phyloP scores from a whole-genome alignment of 2,329 filamentous ascomycete species.

The Monilinia polystroma region DNA sequence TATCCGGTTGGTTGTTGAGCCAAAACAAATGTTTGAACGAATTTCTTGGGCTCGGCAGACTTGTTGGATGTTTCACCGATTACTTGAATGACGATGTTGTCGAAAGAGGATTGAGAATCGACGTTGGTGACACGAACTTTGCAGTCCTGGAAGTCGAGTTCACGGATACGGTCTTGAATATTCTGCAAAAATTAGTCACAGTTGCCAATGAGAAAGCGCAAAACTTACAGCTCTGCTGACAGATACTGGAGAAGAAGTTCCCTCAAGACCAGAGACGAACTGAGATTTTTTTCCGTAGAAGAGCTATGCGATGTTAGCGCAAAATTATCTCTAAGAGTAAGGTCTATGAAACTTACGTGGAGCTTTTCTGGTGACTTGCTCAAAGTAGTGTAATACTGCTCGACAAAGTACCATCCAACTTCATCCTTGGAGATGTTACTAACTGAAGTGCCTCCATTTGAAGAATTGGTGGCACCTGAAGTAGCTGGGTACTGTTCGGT shows the following conservation, averaged over 20 bases:
- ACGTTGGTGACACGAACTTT: constrained; percentile 98
- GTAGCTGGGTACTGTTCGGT: constrained; percentile 41
- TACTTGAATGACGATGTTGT: constrained; percentile 95
- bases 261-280: constrained; percentile 89
- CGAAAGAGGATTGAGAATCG: constrained; percentile 87
- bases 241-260: constrained; percentile 81
- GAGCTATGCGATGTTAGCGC: constrained; percentile 51
- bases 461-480: constrained; percentile 36
- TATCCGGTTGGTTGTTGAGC: constrained; percentile 95
- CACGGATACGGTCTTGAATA: constrained; percentile 92
- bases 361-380: constrained; percentile 94
- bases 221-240: constrained; percentile 78
- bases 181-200: constrained; percentile 52
- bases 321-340: background rate
- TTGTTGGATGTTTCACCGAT: constrained; percentile 98
- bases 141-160: constrained; percentile 92
- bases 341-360: constrained; percentile 55
- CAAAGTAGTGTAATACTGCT: constrained; percentile 98
- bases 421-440: constrained; percentile 74
- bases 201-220: background rate
- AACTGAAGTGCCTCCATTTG: constrained; percentile 43
- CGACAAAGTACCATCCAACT: constrained; percentile 98
- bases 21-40: constrained; percentile 96
- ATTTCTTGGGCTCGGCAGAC: constrained; percentile 85
- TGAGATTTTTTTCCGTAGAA: constrained; percentile 97